Conservation (phyloP, 306 rosid genomes). For the Quillaja saponaria region DNA sequence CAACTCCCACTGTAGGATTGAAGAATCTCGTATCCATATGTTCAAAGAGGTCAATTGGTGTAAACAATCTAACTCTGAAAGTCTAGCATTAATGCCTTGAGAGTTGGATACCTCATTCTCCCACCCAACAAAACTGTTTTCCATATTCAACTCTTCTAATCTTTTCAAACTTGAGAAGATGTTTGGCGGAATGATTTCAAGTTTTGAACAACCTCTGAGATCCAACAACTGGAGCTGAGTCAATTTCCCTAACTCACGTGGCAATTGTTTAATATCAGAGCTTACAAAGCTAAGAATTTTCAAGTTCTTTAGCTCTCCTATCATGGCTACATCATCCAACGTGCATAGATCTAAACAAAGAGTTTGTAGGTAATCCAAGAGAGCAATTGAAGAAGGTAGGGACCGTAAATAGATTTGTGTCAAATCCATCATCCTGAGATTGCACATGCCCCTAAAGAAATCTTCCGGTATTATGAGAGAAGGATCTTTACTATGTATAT, state of each 20-base stretch:
- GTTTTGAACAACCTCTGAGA: not conserved
- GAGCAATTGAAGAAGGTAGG: not conserved
- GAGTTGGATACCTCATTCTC: not conserved
- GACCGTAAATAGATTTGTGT: not conserved
- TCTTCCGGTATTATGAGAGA: not conserved
- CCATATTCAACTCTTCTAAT: slow-evolving; percentile 5
- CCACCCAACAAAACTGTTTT: slow-evolving; percentile 11
- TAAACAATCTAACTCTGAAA: slow-evolving; percentile 7
- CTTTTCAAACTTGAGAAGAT: not conserved
- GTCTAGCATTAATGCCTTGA: not conserved
- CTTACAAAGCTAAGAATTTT: not conserved
- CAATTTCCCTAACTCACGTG: not conserved
- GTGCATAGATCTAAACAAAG: not conserved
- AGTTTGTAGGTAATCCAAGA: not conserved
- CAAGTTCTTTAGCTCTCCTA: slow-evolving; percentile 5
- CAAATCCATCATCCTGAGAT: slow-evolving; percentile 17
- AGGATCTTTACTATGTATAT: not conserved
- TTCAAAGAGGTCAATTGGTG: not conserved
- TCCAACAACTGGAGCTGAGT: not conserved
- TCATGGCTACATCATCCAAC: not conserved
- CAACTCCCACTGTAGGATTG: not conserved
- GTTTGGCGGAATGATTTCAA: slow-evolving; percentile 8
- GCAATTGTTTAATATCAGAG: not conserved
- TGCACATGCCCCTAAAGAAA: slow-evolving; percentile 5
- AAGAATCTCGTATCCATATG: not conserved